These are phyloP conservation scores for Fistulifera pelliculosa DNA, from an alignment of 108 stramenopile species.

Conservation along the genomic window DNA sequence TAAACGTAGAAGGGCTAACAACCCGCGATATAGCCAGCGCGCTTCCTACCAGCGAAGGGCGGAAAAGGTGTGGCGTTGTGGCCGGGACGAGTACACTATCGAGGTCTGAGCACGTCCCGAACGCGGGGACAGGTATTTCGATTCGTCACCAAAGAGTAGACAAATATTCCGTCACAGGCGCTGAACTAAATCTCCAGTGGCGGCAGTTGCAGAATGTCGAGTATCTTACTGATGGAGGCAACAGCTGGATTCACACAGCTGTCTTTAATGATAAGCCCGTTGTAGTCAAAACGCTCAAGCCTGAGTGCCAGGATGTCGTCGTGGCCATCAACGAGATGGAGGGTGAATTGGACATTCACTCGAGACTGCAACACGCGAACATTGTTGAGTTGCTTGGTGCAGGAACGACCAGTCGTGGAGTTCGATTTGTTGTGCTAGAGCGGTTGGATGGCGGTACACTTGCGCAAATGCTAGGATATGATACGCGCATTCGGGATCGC, in stretches of 20 bases:
- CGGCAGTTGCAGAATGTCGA: slow-evolving; percentile 72
- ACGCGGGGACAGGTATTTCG: background rate
- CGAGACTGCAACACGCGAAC: slow-evolving; percentile 66
- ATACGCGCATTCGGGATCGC: slow-evolving; percentile 84
- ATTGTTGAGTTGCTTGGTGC: slow-evolving; percentile 76
- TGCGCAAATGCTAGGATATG: slow-evolving; percentile 83
- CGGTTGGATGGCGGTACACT: slow-evolving; percentile 87
- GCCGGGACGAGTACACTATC: background rate
- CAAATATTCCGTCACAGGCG: slow-evolving; percentile 60
- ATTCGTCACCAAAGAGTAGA: slow-evolving; percentile 25
- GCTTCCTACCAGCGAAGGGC: background rate
- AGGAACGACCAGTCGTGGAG: slow-evolving; percentile 68
- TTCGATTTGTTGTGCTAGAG: slow-evolving; percentile 82
- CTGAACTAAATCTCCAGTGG: slow-evolving; percentile 75
- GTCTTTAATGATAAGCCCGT: slow-evolving; percentile 67
- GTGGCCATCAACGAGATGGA: slow-evolving; percentile 88
- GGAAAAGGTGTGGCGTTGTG: background rate
- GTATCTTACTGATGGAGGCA: slow-evolving; percentile 88
- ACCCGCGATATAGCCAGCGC: slow-evolving; percentile 9
- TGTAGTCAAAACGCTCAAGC: slow-evolving; percentile 84
- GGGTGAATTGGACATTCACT: slow-evolving; percentile 72
- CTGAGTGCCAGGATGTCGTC: slow-evolving; percentile 83
- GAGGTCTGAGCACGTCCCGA: slow-evolving; percentile 6
- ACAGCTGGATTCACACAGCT: slow-evolving; percentile 88
- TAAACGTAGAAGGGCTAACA: slow-evolving; percentile 60